Evolutionary conservation across 805 yeast genomes (phyloP), one percentile per base, ranked within the genome.

Genomic region (Lipomyces starkeyi): DNA sequence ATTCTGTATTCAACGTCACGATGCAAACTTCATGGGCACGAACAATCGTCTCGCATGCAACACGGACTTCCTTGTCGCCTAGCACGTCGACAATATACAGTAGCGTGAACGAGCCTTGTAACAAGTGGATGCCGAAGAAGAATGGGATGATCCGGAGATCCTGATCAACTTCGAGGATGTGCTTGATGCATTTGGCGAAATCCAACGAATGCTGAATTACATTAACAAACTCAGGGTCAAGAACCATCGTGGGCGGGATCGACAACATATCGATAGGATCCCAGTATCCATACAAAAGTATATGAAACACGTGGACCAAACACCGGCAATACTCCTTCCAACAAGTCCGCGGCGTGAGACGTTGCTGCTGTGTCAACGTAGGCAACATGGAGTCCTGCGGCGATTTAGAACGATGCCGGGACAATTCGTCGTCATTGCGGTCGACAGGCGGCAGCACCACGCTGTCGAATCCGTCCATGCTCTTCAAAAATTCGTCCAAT

Each of bases 21-120:
- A 75, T 75, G 61, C 78, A 74, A 14, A 75, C 78, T 56, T 75
- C 78, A 55, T 75, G 78, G 20, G 78, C 78, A 25, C 76, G 74
- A 11, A 75, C 77, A 25, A 75, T 64, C 2, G 76, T 73, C 59
- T 75, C 78, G 62, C 77, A 73, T 9, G 78, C 78, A 11, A 63
- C 72, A 6, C 73, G 65, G 13, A 76, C 73, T 25, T 74, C 77
- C 57, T 72, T 72, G 40, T 73, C 72, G 29, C 74, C 70, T 11
- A 73, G 59, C 8, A 70, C 70, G 47, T 75, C 77, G 20, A 73
- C 75, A 13, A 74, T 63, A 47, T 73, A 72, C 40, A 76, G 66
- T 55, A 76, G 67, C 7, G 74, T 64, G 59, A 76, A 74, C 35
- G 75, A 72, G 2, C 76, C 77, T 54, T 75, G 78, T 37, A 76